Base-by-base conservation (phyloP, 495 filamentous ascomycete species). In the Tuber magnatum region DNA sequence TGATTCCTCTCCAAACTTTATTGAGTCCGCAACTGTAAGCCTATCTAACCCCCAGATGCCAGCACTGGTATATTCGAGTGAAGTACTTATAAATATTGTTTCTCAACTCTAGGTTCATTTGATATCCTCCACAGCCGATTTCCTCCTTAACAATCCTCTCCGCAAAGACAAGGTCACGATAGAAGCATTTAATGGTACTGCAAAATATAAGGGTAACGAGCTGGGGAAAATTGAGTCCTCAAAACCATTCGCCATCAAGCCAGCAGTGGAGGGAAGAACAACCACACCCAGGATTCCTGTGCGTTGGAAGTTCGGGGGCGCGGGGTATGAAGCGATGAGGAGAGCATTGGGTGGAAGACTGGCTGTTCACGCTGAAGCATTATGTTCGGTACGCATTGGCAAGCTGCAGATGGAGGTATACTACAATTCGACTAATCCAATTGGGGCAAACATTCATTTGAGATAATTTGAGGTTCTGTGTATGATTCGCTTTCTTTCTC, bases 11-110 rank as follows among this genome's bases (percentile, higher is more conserved):
- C 81, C 86, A n/a, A 88, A 88, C 75, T 97, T 97, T 81, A 94
- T 97, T 71, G 87, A 91, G 83, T 92, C 92, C 78, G 92, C 94
- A 44, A 94, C 90, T 76, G 92, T 94, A 82, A 93, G 97, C 83
- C 81, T 95, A 77, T 88, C 91, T 78, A 91, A 48, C 93, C 91
- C 28, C 94, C 91, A 2, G 93, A 93, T 35, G 18, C 56, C 28
- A 32, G 56, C 56, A 65, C 56, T 3, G 14, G 28, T 28, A 75
- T 40, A n/a, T 68, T 32, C 16, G 9, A 1, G 35, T n/a, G 14
- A 20, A 74, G 44, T 51, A 28, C 44, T 46, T n/a, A 16, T 38
- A 5, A 48, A 70, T 32, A 40, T 79, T 3, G 22, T 80, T 28
- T 71, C 43, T 38, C 44, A 0, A 41, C 61, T 41, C 40, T 71